Conservation (phyloP, 257 asterid genomes). For the Fraxinus excelsior region DNA sequence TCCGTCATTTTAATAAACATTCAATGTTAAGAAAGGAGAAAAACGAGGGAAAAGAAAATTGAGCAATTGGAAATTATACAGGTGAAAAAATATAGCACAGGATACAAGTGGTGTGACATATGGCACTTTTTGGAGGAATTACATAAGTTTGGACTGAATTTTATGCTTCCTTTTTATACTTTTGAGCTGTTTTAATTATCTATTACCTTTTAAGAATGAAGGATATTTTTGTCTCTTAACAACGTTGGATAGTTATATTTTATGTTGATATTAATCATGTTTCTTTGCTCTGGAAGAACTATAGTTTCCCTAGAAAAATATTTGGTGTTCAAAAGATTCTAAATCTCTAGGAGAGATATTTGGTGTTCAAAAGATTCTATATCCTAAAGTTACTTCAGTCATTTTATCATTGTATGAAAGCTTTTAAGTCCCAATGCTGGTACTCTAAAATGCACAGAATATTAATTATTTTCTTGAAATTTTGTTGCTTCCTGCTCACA, state of each 20-base stretch:
- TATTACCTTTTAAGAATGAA: not conserved
- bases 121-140: not conserved
- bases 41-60: not conserved
- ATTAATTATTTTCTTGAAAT: not conserved
- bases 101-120: not conserved
- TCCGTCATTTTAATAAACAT: constrained; percentile 10
- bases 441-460: not conserved
- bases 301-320: not conserved
- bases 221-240: not conserved
- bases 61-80: not conserved
- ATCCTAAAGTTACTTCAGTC: not conserved
- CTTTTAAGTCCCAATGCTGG: not conserved
- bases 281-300: not conserved
- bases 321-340: not conserved
- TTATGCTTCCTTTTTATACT: not conserved
- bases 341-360: not conserved
- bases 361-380: not conserved
- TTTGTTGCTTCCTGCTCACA: not conserved
- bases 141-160: not conserved
- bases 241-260: not conserved
- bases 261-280: not conserved
- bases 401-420: not conserved
- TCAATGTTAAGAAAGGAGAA: not conserved
- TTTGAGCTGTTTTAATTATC: not conserved
- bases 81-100: not conserved